Conservation (phyloP, 441 rosid genomes). For the Mallotus japonicus region DNA sequence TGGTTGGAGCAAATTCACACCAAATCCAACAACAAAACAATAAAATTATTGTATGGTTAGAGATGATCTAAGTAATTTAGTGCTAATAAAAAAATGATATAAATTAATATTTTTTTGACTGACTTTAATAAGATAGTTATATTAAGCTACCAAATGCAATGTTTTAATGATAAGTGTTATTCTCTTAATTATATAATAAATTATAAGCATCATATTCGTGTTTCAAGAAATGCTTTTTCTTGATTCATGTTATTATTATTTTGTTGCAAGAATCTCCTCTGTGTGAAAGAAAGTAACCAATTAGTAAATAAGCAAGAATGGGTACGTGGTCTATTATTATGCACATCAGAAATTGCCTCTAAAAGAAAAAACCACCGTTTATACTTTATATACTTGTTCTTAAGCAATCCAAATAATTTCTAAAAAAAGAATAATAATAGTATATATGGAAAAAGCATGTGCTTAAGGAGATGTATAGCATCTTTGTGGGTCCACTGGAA, state of each 20-base stretch:
- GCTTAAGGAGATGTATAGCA: not conserved
- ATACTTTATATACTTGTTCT: no score
- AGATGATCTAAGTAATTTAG: no score
- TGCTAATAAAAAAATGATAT: no score
- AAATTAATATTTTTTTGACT: not conserved
- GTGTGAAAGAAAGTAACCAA: not conserved
- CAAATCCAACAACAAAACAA: no score
- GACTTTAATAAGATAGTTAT: not conserved
- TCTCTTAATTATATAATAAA: not conserved
- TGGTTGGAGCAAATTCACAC: no score
- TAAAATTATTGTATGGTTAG: no score
- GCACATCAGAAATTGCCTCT: not conserved
- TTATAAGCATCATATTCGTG: slow-evolving; percentile 6
- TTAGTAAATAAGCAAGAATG: not conserved
- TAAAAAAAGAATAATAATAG: not conserved
- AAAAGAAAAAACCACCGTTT: no score
- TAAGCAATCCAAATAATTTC: not conserved
- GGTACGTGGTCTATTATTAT: not conserved
- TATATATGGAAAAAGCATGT: no score
- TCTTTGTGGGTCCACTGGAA: not conserved
- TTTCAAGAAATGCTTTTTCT: not conserved
- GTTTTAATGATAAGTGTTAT: not conserved
- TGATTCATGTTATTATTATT: not conserved
- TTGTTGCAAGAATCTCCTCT: not conserved
- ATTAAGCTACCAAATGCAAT: slow-evolving; percentile 13